Evolutionary conservation across 441 rosid species (phyloP), one percentile per base, ranked within the genome.

Genomic region (Theobroma grandiflorum): DNA sequence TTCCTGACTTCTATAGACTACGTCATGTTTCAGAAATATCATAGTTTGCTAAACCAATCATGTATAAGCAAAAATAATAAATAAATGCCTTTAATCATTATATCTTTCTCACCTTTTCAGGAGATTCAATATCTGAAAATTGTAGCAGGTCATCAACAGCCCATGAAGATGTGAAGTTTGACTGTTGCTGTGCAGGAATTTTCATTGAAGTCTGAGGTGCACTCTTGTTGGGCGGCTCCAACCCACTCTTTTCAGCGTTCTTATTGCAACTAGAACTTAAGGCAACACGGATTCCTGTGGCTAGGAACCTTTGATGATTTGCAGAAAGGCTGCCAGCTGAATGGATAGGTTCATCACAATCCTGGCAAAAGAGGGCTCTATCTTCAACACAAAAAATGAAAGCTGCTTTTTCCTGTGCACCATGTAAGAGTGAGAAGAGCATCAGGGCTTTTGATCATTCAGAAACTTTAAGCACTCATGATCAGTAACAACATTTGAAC

Each of bases 311-410:
- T 87, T 89, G 94, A 86, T 92, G 96, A 76, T 91, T 91, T 4
- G 93, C 94, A 10, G 96, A 86, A 55, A 85, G 94, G 78, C 88
- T 90, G 58, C 88, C 85, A 11, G 89, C 87, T 2, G 88, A 85
- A 83, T 92, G 96, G 12, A 91, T 87, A 0, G 91, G 80, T 68
- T 90, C 90, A 8, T 92, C 93, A 0, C 96, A 92, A 75, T 92
- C 92, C 85, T 82, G 84, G 62, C 96, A 92, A 76, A 92, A 88
- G 57, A 92, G 92, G 43, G 96, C 94, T 80, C 98, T 93, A 83
- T 96, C 99, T 85, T 96, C 99, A 57, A 96, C 98, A 79, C 99
- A 96, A 88, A 92, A 92, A 57, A 91, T 92, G 84, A 91, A 89
- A 75, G 96, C 96, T 50, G 93, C 72, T 87, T 90, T 92, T 87